Evolutionary conservation across 106 monocot species (phyloP), one percentile per base, ranked within the genome.

Genomic region (Acorus calamus): DNA sequence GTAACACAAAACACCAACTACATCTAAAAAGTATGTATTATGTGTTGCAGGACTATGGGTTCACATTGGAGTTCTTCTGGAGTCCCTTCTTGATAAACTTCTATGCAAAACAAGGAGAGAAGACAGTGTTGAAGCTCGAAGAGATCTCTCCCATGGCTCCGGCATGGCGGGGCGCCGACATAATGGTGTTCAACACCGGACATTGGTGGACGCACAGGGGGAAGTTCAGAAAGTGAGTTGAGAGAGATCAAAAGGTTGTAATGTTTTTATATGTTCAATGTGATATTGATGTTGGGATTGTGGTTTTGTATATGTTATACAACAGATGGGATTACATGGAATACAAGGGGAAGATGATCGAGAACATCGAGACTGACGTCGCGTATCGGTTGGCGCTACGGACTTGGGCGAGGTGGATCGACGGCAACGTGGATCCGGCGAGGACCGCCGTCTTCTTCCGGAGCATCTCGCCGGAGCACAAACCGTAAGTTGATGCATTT

Each of bases 1-100:
- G 28, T 28, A 28, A 28, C 28, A 28, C 28, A 28, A 28, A 28
- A 1, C 28, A 28, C 28, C 28, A 28, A 28, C 28, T 28, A 28
- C 28, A 28, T 28, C 28, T 28, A 28, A 28, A 28, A 28, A 28
- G 28, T 28, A 28, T 28, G 28, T 28, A 28, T 28, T 28, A 28
- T 28, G 28, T 1, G 28, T 28, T 28, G 41, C 47, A 81, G 81
- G 78, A 78, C 14, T 86, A 81, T 51, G 59, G 76, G 6, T 78
- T 74, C 60, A 55, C 76, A 0, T 69, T 86, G 70, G 85, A 86
- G 75, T 86, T 79, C 76, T 73, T 53, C 46, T 75, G 78, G 78
- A 81, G 75, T 45, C 78, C 86, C 2, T 86, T 86, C 55, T 66
- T 86, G 0, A 77, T 81, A 8, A 53, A 56, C 50, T 63, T 73